A percentile compares a stretch with the other conserved stretches of the same genome.
These are phyloP conservation scores for Turnera subulata DNA, from an alignment of 345 rosid genomes.

Conservation along the genomic window DNA sequence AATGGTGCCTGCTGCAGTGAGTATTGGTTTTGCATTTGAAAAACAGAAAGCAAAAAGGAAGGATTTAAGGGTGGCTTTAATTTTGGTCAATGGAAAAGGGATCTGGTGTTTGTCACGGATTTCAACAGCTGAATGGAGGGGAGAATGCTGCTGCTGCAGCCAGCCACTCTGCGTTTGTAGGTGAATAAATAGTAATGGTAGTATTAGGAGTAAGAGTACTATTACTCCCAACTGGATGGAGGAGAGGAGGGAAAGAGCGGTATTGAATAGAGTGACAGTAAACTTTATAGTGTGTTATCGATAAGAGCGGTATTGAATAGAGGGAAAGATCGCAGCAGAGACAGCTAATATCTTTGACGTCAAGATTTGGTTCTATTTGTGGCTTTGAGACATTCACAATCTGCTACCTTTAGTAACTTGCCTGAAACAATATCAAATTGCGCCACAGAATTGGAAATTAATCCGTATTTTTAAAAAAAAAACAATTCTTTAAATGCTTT, in stretches of 20 bases:
- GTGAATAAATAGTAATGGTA: background rate
- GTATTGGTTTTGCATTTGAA: background rate
- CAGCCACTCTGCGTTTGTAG: too few relatives aligned
- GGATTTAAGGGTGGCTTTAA: too few relatives aligned
- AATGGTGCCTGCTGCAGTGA: background rate
- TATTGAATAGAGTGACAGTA: too few relatives aligned
- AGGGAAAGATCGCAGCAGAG: conserved; percentile 25
- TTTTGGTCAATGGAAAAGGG: too few relatives aligned
- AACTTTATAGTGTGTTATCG: conserved; percentile 10
- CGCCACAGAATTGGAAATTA: background rate
- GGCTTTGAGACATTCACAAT: conserved; percentile 18
- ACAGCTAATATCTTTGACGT: conserved; percentile 35
- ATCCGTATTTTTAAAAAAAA: background rate
- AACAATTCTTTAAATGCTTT: too few relatives aligned
- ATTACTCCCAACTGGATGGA: too few relatives aligned
- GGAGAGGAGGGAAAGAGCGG: too few relatives aligned
- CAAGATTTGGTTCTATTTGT: conserved; percentile 20
- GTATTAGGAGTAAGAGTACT: background rate
- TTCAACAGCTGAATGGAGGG: conserved; percentile 3
- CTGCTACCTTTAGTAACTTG: background rate
- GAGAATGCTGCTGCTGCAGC: too few relatives aligned
- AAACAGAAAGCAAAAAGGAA: background rate
- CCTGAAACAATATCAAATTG: conserved; percentile 4
- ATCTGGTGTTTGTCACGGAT: too few relatives aligned
- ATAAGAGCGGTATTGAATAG: conserved; percentile 23